Evolutionary conservation across 805 yeast species (phyloP).

Genomic region (Myxozyma monticola): DNA sequence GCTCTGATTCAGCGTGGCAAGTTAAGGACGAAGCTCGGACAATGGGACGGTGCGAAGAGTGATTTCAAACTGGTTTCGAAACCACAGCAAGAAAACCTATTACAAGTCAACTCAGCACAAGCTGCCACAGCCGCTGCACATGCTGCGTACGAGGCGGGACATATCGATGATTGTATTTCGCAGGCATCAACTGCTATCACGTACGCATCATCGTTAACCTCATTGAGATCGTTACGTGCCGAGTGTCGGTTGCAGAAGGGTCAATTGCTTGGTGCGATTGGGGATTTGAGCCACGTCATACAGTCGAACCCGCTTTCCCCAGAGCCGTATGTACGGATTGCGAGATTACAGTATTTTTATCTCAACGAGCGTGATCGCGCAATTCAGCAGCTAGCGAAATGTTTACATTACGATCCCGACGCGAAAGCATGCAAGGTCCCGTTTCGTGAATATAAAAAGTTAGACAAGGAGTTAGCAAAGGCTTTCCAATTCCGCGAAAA

Average conservation of each 20-base stretch:
- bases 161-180: slow-evolving; percentile 32
- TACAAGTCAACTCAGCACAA: slow-evolving; percentile 27
- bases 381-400: slow-evolving; percentile 56
- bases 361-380: slow-evolving; percentile 56
- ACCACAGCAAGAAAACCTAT: slow-evolving; percentile 26
- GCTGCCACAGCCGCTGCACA: slow-evolving; percentile 23
- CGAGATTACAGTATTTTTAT: slow-evolving; percentile 50
- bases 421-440: slow-evolving; percentile 54
- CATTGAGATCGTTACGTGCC: slow-evolving; percentile 38
- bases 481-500: slow-evolving; percentile 13
- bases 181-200: slow-evolving; percentile 35
- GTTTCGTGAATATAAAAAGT: slow-evolving; percentile 29
- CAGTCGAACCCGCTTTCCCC: slow-evolving; percentile 33
- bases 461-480: slow-evolving; percentile 24
- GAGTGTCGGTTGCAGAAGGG: slow-evolving; percentile 38
- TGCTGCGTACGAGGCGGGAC: slow-evolving; percentile 18
- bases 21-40: slow-evolving; percentile 38
- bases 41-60: slow-evolving; percentile 26
- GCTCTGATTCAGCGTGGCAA: slow-evolving; percentile 41
- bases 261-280: slow-evolving; percentile 38
- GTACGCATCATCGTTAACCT: slow-evolving; percentile 34
- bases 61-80: slow-evolving; percentile 32
- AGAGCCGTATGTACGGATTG: slow-evolving; percentile 35
- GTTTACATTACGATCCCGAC: slow-evolving; percentile 79
- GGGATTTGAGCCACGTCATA: slow-evolving; percentile 39